Base-by-base conservation (phyloP, 805 yeast genomes). In the Kodamaea kaohsiungensis region DNA sequence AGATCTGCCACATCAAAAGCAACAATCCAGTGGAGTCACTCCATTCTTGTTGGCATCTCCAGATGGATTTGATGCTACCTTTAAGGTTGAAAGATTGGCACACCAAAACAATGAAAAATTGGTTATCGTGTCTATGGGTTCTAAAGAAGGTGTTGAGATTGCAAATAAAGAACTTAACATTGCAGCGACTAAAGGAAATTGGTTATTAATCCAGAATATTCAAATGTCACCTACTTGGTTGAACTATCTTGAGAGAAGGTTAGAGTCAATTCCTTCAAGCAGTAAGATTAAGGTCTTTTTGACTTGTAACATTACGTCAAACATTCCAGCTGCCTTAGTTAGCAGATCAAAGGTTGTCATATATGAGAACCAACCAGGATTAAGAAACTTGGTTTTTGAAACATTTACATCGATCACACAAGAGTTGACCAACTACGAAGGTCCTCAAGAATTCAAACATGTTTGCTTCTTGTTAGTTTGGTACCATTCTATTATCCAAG, bases 151-250 rank as follows among this genome's bases (percentile, higher is more conserved):
- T 8, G 66, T 75, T 1, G 79, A 73, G 2, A 69, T 76, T 42
- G 92, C 93, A 0, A 81, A 80, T 18, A 69, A 73, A 49, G 82
- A 83, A n/a, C 69, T 90, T 7, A 62, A 65, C 0, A 67, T 65
- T 8, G 82, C 84, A 0, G 63, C 77, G 0, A 69, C 65, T n/a
- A 63, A 64, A 1, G 91, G 89, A 0, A 61, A 66, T 1, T 91
- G 97, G 97, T 67, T 93, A 0, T 61, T 92, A 27, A 67, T 93
- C 30, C 96, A 93, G 64, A 92, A 92, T 63, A 73, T 89, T 10
- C 97, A 93, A 55, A 79, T 88, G 77, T 83, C 95, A 0, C 71
- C 80, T 1, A 66, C 64, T 2, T 87, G 96, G 91, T 70, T 89
- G 25, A 81, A 78, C 12, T 63, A 72, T 8, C 67, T 89, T 16